Evolutionary conservation across 2,329 filamentous ascomycete genomes (phyloP), one percentile per base, ranked within the genome.

Genomic region (Ciborinia camelliae): DNA sequence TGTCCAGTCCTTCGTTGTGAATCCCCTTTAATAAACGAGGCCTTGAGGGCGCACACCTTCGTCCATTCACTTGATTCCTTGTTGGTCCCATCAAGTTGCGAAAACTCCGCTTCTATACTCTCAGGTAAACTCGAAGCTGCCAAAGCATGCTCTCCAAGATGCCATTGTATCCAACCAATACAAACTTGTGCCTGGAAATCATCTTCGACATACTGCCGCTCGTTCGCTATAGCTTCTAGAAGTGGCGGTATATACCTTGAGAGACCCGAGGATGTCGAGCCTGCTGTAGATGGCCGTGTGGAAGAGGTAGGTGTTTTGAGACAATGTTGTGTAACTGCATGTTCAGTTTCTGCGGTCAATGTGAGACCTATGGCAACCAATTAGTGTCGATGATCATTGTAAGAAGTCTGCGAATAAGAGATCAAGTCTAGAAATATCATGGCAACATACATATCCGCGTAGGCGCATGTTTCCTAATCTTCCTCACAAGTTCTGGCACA

Each of bases 381-480:
- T 73, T 65, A 72, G 68, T 67, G 43, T 63, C 43, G 48, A 51
- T 10, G 15, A 41, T 50, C 53, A 26, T 35, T 37, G 47, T 30
- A 30, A 50, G 39, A 12, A 62, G 26, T 39, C 30, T 53, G 32
- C 28, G 50, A 62, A 32, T 47, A 26, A 3, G 35, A 35, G 20
- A 20, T 58, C 7, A 12, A 58, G 23, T 50, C 20, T 20, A n/a
- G 37, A 41, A n/a, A 35, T 20, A 18, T n/a, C 41, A 26, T 53
- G 4, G 30, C 35, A 64, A 75, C 86, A 72, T 88, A 97, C 94
- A 97, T 78, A 86, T 85, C 77, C 91, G 86, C 67, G 90, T 86
- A 48, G 92, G 89, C 72, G 92, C 91, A 83, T 99, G 94, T 78
- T 99, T 98, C 74, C 90, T 90, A 73, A 98, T 85, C 79, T 99